These are phyloP conservation scores for Pyrenochaeta sp. DNA, from an alignment of 2,329 filamentous ascomycete genomes.

Conservation along the genomic window DNA sequence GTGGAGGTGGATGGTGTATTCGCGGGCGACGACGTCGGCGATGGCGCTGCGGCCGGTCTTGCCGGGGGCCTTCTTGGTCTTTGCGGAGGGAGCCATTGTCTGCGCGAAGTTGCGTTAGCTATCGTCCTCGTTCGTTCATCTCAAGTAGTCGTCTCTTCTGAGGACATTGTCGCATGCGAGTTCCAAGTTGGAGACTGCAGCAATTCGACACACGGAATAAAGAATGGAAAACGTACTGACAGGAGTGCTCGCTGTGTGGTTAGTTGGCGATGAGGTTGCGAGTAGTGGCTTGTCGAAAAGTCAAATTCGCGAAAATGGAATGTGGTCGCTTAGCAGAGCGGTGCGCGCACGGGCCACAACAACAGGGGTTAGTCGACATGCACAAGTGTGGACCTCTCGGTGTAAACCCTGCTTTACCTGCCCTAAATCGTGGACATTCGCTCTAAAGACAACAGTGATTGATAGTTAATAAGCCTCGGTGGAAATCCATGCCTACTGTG, in stretches of 20 bases:
- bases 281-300: conserved; percentile 27
- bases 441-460: no score
- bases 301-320: conserved; percentile 26
- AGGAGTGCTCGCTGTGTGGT: conserved; percentile 33
- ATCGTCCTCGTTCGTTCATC: neutral
- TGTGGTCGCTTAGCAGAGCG: conserved; percentile 27
- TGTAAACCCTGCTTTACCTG: no score
- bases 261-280: conserved; percentile 34
- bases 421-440: no score
- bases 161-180: no score
- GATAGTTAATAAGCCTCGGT: no score
- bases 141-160: neutral
- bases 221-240: conserved; percentile 29
- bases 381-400: no score
- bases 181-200: neutral
- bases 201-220: neutral
- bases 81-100: conserved; percentile 53
- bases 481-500: no score
- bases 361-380: no score
- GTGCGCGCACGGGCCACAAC: conserved; percentile 2
- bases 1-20: conserved; percentile 99
- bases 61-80: conserved; percentile 68
- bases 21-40: conserved; percentile 97
- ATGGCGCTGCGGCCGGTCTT: conserved; percentile 88
- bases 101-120: conserved; percentile 24